Evolutionary conservation across 768 basidiomycete genomes (phyloP).

Genomic region (Leucogyrophana mollusca): DNA sequence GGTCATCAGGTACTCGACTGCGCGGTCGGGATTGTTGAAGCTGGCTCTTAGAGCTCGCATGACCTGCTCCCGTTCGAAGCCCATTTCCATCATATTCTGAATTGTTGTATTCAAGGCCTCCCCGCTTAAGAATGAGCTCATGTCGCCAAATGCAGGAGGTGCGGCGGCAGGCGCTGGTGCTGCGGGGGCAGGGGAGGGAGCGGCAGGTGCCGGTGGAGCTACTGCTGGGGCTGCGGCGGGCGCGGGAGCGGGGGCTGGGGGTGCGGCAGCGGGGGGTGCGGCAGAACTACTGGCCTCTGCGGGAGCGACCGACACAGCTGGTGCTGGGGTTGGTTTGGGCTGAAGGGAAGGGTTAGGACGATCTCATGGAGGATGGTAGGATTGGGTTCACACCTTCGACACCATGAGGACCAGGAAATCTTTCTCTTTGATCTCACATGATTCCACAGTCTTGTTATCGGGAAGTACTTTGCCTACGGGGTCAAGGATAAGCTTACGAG

Average conservation of each 20-base stretch:
- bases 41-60: conserved; percentile 84
- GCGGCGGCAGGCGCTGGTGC: conserved; percentile 26
- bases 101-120: conserved; percentile 74
- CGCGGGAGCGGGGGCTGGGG: conserved; percentile 33
- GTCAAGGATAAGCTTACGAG: conserved; percentile 1
- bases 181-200: conserved; percentile 29
- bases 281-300: conserved; percentile 24
- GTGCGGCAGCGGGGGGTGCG: conserved; percentile 24
- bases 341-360: conserved; percentile 19
- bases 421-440: conserved; percentile 94
- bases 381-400: conserved; percentile 67
- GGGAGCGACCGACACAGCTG: conserved; percentile 24
- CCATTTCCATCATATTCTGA: conserved; percentile 90
- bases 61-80: conserved; percentile 85
- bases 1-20: conserved; percentile 96
- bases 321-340: conserved; percentile 54
- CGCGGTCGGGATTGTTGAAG: conserved; percentile 96
- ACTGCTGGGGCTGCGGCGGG: conserved; percentile 35
- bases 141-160: conserved; percentile 42
- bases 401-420: conserved; percentile 99
- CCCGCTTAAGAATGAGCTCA: conserved; percentile 72
- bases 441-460: conserved; percentile 85
- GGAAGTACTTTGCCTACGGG: conserved; percentile 82
- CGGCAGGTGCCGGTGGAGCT: conserved; percentile 29
- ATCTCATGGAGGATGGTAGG: neutral